Percentiles rank a stretch among this genome's conserved stretches.
Evolutionary conservation across 148 eudicot genomes (phyloP).

Genomic region (Rhododendron molle): DNA sequence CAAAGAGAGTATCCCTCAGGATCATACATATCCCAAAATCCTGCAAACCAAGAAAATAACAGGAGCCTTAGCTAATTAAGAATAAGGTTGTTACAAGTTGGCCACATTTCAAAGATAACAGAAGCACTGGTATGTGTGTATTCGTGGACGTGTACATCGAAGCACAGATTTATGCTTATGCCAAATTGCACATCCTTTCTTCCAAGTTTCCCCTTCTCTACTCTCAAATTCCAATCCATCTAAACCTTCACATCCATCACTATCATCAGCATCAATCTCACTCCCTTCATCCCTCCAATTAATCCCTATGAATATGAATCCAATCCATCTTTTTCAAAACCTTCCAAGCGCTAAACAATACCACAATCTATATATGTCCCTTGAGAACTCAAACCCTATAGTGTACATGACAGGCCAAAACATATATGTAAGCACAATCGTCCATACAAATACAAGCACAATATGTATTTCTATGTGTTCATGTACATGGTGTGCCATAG

Average conservation of each 20-base stretch:
- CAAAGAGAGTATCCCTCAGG: conserved; percentile 31
- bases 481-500: neutral
- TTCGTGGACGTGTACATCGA: neutral
- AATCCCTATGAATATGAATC: neutral
- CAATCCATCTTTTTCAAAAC: neutral
- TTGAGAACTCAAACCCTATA: neutral
- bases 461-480: neutral
- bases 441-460: neutral
- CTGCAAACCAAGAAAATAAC: conserved; percentile 22
- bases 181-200: neutral
- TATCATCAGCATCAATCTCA: neutral
- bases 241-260: neutral
- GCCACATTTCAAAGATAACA: neutral
- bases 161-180: neutral
- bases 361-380: neutral
- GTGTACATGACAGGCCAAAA: neutral
- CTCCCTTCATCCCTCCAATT: neutral
- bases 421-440: neutral
- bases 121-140: neutral
- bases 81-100: neutral
- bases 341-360: neutral
- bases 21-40: conserved; percentile 82
- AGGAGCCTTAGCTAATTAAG: neutral
- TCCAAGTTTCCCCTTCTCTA: neutral
- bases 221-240: too few relatives aligned